These are phyloP conservation scores for Solanum ossicruentum DNA, from an alignment of 257 asterid species.

Conservation along the genomic window DNA sequence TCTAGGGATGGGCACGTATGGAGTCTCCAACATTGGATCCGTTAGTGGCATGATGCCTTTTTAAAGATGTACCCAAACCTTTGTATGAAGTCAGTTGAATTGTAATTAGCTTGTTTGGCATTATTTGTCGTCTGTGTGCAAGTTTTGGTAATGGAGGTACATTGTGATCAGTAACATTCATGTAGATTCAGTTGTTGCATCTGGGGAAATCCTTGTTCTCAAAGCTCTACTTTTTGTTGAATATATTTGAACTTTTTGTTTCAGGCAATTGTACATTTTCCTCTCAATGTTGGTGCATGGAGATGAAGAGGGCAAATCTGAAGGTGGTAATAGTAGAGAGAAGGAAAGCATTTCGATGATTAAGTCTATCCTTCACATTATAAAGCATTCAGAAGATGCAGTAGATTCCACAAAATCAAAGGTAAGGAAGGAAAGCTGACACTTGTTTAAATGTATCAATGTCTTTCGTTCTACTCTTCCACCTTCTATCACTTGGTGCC, in stretches of 20 bases:
- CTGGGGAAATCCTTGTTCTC: background rate
- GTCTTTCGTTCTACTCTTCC: background rate
- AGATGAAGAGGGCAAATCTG: slow-evolving; percentile 64
- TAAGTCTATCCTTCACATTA: slow-evolving; percentile 46
- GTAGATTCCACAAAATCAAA: slow-evolving; percentile 58
- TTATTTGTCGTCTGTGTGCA: background rate
- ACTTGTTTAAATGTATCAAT: background rate
- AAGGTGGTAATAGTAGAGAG: slow-evolving; percentile 43
- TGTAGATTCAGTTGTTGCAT: background rate
- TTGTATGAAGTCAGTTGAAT: background rate
- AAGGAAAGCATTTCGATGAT: slow-evolving; percentile 54
- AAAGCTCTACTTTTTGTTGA: background rate
- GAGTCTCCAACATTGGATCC: background rate
- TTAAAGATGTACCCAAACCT: background rate
- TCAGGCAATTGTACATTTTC: slow-evolving; percentile 73
- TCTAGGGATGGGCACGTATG: background rate
- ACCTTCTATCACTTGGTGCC: background rate
- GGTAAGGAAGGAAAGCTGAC: slow-evolving; percentile 28
- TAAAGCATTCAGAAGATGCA: slow-evolving; percentile 74
- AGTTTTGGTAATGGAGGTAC: background rate
- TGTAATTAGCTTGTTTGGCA: background rate
- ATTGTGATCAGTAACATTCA: background rate
- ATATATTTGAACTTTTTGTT: slow-evolving; percentile 12
- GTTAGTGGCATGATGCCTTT: background rate
- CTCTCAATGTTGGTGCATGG: slow-evolving; percentile 84